These are phyloP conservation scores for Pseudogymnoascus sp. DNA, from an alignment of 2,329 filamentous ascomycete genomes.

Conservation along the genomic window DNA sequence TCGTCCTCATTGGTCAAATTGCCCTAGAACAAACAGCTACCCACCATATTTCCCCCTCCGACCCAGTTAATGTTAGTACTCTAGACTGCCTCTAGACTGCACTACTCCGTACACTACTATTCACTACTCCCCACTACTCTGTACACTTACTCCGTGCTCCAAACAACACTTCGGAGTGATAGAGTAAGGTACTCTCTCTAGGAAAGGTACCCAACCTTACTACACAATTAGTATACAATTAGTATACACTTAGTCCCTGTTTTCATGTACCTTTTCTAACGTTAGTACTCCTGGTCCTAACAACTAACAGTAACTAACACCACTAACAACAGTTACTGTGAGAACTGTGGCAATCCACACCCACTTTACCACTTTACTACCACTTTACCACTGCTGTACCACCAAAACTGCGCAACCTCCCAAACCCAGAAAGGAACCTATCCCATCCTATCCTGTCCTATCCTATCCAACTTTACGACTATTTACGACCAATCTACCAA, in stretches of 20 bases:
- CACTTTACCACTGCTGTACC: neutral
- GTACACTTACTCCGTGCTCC: neutral
- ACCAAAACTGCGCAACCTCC: neutral
- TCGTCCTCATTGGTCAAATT: neutral
- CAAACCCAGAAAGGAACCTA: neutral
- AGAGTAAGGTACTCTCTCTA: neutral
- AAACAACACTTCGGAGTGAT: neutral
- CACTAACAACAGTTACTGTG: neutral
- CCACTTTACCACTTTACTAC: neutral
- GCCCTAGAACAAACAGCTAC: neutral
- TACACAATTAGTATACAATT: neutral
- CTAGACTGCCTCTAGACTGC: neutral
- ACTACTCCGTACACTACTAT: neutral
- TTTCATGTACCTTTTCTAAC: neutral
- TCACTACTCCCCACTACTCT: neutral
- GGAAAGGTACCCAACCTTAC: neutral
- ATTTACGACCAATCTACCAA: slow-evolving; percentile 2
- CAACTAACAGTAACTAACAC: too few species aligned
- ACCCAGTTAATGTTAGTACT: slow-evolving; percentile 9
- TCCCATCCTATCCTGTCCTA: neutral
- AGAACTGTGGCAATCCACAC: slow-evolving; percentile 3
- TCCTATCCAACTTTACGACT: slow-evolving; percentile 3
- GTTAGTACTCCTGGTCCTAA: neutral
- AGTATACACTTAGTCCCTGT: neutral
- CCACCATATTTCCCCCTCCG: slow-evolving; percentile 2